phyloP scores from a whole-genome alignment of 2,329 filamentous ascomycete genomes.

The Chrysosporium queenslandicum region DNA sequence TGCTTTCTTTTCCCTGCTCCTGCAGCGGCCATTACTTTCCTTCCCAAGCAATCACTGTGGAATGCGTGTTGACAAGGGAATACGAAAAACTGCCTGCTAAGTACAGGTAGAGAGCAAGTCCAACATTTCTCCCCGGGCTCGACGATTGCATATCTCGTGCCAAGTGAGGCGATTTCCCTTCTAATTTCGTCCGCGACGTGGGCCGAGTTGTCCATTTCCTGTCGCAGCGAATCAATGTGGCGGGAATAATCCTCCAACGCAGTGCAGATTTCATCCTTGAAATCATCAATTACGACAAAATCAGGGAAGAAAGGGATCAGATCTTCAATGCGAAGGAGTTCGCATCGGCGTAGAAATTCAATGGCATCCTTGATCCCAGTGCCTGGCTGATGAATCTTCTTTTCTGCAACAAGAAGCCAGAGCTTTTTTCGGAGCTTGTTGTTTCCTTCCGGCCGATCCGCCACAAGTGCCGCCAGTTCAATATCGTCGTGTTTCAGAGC shows the following conservation, averaged over 20 bases:
- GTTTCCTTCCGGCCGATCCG: constrained; percentile 69
- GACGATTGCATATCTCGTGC: constrained; percentile 87
- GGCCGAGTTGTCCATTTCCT: constrained; percentile 92
- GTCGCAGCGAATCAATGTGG: constrained; percentile 76
- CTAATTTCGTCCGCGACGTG: constrained; percentile 86
- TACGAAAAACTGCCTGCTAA: constrained; percentile 91
- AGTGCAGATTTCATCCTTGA: constrained; percentile 94
- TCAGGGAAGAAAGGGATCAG: constrained; percentile 97
- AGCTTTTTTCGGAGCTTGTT: constrained; percentile 78
- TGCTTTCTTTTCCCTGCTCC: constrained; percentile 64
- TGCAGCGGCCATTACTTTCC: constrained; percentile 71
- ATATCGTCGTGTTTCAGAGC: constrained; percentile 83
- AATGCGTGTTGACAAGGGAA: constrained; percentile 98
- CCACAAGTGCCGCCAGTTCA: constrained; percentile 79
- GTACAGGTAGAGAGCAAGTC: constrained; percentile 70
- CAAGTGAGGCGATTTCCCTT: constrained; percentile 72
- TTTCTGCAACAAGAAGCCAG: constrained; percentile 90
- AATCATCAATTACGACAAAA: constrained; percentile 97
- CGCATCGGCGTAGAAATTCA: constrained; percentile 83
- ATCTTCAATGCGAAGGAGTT: constrained; percentile 88
- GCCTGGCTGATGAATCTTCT: constrained; percentile 71
- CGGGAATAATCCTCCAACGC: constrained; percentile 89
- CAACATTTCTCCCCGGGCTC: constrained; percentile 94
- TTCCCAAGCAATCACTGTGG: constrained; percentile 86
- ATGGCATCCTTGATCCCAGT: constrained; percentile 88